phyloP scores from a whole-genome alignment of 2,329 filamentous ascomycete genomes.

The Ophiostoma quercus region DNA sequence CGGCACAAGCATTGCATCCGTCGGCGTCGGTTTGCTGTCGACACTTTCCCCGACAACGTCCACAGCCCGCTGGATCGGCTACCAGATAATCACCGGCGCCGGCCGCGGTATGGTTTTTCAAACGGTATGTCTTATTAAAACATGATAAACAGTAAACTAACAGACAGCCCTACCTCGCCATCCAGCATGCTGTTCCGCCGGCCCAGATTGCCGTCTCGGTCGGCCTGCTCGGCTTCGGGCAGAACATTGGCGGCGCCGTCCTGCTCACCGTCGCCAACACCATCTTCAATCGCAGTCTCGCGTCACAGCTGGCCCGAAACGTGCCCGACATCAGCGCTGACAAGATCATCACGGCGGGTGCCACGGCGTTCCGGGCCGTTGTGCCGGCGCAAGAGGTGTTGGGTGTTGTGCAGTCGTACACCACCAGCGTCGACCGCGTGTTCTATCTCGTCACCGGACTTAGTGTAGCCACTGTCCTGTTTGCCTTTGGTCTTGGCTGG shows the following conservation, averaged over 20 bases:
- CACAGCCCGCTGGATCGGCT: background rate
- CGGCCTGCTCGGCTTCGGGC: background rate
- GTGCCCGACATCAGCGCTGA: background rate
- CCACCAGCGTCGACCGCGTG: background rate
- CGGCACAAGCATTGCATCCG: background rate
- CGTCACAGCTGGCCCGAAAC: background rate
- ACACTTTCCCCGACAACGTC: background rate
- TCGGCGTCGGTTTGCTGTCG: background rate
- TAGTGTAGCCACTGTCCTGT: background rate
- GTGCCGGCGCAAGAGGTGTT: background rate
- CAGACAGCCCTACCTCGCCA: background rate
- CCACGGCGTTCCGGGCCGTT: conserved; percentile 1
- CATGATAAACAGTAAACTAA: background rate
- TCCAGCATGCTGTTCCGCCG: background rate
- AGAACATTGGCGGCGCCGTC: background rate
- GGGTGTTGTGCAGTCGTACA: background rate
- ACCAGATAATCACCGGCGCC: background rate
- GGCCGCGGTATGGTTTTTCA: background rate
- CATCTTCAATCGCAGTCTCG: background rate
- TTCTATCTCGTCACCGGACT: background rate
- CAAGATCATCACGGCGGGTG: background rate
- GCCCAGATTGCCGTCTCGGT: background rate
- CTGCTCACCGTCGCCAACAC: background rate
- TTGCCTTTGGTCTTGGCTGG: conserved; percentile 1
- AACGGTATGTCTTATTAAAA: background rate